Evolutionary conservation across 2,329 filamentous ascomycete species (phyloP), one percentile per base, ranked within the genome.

Genomic region (Trichophyton mentagrophytes): DNA sequence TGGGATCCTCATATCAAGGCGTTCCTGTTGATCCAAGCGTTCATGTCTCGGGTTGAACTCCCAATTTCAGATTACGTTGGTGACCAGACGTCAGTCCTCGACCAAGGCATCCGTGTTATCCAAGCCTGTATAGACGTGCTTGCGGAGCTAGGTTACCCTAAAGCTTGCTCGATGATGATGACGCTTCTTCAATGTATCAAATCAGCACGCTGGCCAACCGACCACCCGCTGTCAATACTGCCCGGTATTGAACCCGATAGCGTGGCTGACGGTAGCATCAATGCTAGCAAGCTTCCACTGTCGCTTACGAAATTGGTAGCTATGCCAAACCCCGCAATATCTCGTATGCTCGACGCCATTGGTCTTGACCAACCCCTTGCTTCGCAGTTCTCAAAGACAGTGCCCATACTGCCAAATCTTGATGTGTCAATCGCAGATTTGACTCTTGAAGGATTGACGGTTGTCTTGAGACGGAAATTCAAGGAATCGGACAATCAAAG

Each of bases 1-100:
- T 99, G 93, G 93, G 93, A 99, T 76, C 93, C 93, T 0, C 93
- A 99, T 70, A 90, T 97, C 70, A 99, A 99, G 73, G 85, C 93
- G 0, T 97, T 96, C 77, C 77, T 99, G 42, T 81, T 99, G 1
- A 81, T 99, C 0, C 95, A 99, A 74, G 90, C 93, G 0, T 90
- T 96, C 74, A 95, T 99, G 83, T 90, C 88, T 20, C 87, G 92
- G 61, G 87, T 97, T 66, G 85, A 92, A 60, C 84, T 99, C 2
- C 95, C 95, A 2, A 96, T 99, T 61, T 87, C 89, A 0, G 93
- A 99, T 79, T 99, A 99, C 70, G 90, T 99, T 2, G 93, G 93
- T 67, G 93, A 99, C 73, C 89, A 95, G 74, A 86, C 80, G 61
- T 83, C 80, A 59, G 93, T 99, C 2, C 81, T 99, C 0, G 93